These are phyloP conservation scores for Eustoma russellianum DNA, from an alignment of 257 asterid genomes.

Conservation along the genomic window DNA sequence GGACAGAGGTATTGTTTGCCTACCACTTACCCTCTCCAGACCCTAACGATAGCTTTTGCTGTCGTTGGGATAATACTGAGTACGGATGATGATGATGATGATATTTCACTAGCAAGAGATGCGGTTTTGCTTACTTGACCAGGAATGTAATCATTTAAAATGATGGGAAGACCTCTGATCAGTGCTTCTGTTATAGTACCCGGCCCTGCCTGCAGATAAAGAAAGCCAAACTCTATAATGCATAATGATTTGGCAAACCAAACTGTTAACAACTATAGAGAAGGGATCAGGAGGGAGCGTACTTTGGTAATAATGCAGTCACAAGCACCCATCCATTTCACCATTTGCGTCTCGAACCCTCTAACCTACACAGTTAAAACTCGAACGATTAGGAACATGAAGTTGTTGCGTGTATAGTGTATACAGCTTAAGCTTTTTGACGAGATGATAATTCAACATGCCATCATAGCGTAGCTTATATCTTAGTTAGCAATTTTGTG, in stretches of 20 bases:
- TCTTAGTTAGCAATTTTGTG: not conserved
- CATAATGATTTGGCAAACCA: not conserved
- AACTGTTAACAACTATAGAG: not conserved
- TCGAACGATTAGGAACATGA: too few relatives aligned
- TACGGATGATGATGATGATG: too few relatives aligned
- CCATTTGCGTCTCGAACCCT: conserved; percentile 94
- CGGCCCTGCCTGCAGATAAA: conserved; percentile 73
- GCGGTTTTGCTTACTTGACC: conserved; percentile 60
- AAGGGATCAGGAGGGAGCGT: conserved; percentile 5
- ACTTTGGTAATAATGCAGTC: conserved; percentile 93
- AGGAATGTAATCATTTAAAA: conserved; percentile 91
- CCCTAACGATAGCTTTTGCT: too few relatives aligned
- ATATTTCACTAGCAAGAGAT: too few relatives aligned
- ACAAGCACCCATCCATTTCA: conserved; percentile 95
- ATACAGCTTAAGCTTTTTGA: not conserved
- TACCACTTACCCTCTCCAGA: too few relatives aligned
- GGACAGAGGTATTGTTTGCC: too few relatives aligned
- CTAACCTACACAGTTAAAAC: conserved; percentile 33
- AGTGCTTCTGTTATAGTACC: conserved; percentile 96
- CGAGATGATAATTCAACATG: not conserved
- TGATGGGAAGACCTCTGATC: conserved; percentile 91
- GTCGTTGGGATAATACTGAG: too few relatives aligned
- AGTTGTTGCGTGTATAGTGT: too few relatives aligned
- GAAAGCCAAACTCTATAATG: not conserved
- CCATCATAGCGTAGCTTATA: not conserved